Evolutionary conservation across 805 yeast genomes (phyloP).

Genomic region (Yarrowia osloensis): DNA sequence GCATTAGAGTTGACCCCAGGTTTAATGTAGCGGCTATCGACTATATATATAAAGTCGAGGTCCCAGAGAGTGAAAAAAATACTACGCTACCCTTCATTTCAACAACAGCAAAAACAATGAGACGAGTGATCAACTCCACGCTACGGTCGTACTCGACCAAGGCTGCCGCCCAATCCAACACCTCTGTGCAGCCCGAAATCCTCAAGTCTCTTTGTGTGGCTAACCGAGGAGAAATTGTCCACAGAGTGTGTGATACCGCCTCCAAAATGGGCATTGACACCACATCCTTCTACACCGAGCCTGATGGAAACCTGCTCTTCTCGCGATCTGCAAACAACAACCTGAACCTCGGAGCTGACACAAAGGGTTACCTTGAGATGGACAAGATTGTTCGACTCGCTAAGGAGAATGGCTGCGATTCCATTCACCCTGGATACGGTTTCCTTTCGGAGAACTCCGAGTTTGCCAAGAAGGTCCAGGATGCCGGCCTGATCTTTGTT

Average conservation of each 20-base stretch:
- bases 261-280: conserved; percentile 41
- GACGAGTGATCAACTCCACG: conserved; percentile 30
- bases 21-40: conserved; percentile 29
- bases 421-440: conserved; percentile 61
- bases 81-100: not conserved
- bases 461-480: conserved; percentile 41
- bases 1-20: conserved; percentile 30
- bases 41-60: conserved; percentile 27
- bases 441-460: conserved; percentile 51
- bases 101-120: conserved; percentile 9
- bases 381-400: conserved; percentile 55
- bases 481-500: conserved; percentile 42
- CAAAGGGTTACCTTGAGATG: conserved; percentile 44
- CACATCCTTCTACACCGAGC: conserved; percentile 41
- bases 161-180: conserved; percentile 7
- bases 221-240: conserved; percentile 57
- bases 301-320: conserved; percentile 38
- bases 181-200: conserved; percentile 22
- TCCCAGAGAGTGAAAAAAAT: not conserved
- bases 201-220: conserved; percentile 49
- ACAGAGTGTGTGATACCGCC: conserved; percentile 39
- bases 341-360: conserved; percentile 37
- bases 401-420: conserved; percentile 53
- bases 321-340: conserved; percentile 37
- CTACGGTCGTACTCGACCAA: conserved; percentile 27